Evolutionary conservation across 164 flowering plant species (phyloP), one percentile per base, ranked within the genome.

Genomic region (Kalanchoe fedtschenkoi): DNA sequence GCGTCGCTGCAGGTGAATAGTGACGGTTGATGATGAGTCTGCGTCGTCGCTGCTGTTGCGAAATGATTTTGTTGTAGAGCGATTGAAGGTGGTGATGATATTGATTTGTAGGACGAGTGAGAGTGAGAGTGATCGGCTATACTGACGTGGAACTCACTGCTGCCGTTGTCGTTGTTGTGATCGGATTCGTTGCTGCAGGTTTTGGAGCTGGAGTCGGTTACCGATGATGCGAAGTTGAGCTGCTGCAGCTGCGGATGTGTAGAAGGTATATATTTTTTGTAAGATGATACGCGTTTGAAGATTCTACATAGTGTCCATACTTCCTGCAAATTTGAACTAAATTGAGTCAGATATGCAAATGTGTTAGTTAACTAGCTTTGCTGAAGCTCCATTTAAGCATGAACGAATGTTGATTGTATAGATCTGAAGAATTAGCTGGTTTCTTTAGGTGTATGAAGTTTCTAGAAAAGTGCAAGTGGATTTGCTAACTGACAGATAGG

Each of bases 261-360:
- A n/a, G n/a, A 0, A 0, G 56, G 56, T 24, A 51, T 51, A 32
- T 51, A 51, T 51, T 26, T 26, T 22, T n/a, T 51, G 6, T 51
- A n/a, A 24, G 30, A 51, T 51, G 56, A 10, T 51, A 51, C 7
- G 6, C 56, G 56, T 51, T 51, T 51, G 56, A 51, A 51, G 15
- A 51, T 51, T 28, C 56, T 51, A 32, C 56, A 51, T 26, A 51
- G 32, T 17, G 56, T 51, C 56, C 56, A 51, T n/a, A 51, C 56
- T 51, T 51, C 32, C 56, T 51, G 56, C 17, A 51, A 26, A 26
- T 26, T 51, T 10, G 5, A 51, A 47, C 26, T 4, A n/a, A 43
- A 4, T 6, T 22, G 22, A 22, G 22, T 21, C 24, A 47, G 30
- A 21, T 3, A 22, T 4, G 2, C 10, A 47, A 47, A n/a, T n/a